Evolutionary conservation across 2,329 filamentous ascomycete species (phyloP).

Genomic region (Sclerotinia borealis): DNA sequence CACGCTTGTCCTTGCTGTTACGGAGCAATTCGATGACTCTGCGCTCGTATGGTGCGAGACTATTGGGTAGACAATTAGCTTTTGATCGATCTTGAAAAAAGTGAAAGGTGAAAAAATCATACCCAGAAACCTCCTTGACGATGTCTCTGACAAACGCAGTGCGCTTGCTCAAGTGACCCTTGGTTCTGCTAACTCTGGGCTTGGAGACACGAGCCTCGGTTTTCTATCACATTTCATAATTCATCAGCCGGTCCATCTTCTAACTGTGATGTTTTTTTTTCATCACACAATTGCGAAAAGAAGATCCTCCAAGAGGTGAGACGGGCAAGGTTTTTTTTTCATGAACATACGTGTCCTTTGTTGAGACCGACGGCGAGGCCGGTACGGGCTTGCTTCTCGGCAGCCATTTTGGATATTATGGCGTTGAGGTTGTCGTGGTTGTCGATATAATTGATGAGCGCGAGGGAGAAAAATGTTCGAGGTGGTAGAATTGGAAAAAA

Average conservation of each 20-base stretch:
- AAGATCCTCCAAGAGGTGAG: conserved; percentile 74
- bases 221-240: conserved; percentile 52
- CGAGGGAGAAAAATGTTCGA: background rate
- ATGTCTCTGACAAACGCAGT: conserved; percentile 96
- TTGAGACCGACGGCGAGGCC: conserved; percentile 58
- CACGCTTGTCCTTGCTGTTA: conserved; percentile 99
- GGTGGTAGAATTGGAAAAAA: background rate
- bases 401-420: conserved; percentile 43
- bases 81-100: background rate
- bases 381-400: conserved; percentile 51
- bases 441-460: background rate
- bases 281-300: conserved; percentile 33
- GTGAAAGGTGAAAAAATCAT: conserved; percentile 39
- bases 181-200: conserved; percentile 75
- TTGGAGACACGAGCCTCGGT: conserved; percentile 73
- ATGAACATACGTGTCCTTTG: conserved; percentile 53
- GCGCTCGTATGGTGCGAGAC: conserved; percentile 93
- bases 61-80: conserved; percentile 30
- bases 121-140: conserved; percentile 97
- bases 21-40: conserved; percentile 98
- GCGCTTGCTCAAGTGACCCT: conserved; percentile 94
- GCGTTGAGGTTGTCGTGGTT: conserved; percentile 8
- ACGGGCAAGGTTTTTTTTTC: conserved; percentile 36
- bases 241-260: conserved; percentile 29
- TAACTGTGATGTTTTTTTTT: conserved; percentile 24